These are phyloP conservation scores for Debaryomyces nepalensis DNA, from an alignment of 1,139 yeast genomes.

Conservation along the genomic window DNA sequence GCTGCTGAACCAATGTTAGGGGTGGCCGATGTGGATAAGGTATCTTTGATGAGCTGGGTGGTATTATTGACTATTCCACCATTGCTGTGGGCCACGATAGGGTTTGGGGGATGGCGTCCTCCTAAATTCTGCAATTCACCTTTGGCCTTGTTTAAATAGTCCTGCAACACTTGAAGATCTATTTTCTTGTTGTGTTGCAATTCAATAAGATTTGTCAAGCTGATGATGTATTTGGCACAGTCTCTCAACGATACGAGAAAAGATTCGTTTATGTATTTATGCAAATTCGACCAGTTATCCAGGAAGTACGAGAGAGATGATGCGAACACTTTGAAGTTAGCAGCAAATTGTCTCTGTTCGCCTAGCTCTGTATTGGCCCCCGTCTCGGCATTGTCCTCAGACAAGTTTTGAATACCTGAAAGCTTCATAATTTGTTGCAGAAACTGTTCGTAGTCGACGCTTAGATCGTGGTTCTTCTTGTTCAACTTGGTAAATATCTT, in stretches of 20 bases:
- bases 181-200: conserved; percentile 89
- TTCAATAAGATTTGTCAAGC: conserved; percentile 76
- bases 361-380: conserved; percentile 1
- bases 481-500: conserved; percentile 74
- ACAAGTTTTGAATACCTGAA: conserved; percentile 47
- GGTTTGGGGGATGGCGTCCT: conserved; percentile 46
- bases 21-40: conserved; percentile 50
- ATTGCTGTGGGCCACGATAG: conserved; percentile 28
- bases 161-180: conserved; percentile 85
- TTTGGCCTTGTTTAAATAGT: conserved; percentile 72
- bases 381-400: background rate
- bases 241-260: conserved; percentile 84
- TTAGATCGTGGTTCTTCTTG: conserved; percentile 72
- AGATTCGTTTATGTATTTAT: conserved; percentile 75
- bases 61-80: conserved; percentile 49
- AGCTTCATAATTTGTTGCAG: conserved; percentile 71
- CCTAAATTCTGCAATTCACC: conserved; percentile 65
- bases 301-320: conserved; percentile 55
- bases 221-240: conserved; percentile 80
- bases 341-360: conserved; percentile 19
- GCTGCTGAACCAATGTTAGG: conserved; percentile 46
- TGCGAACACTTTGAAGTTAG: conserved; percentile 46
- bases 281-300: conserved; percentile 44
- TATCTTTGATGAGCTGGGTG: conserved; percentile 51
- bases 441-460: conserved; percentile 73